Base-by-base conservation (phyloP, 1,284 basidiomycete genomes). In the Ceratobasidium theobromae region DNA sequence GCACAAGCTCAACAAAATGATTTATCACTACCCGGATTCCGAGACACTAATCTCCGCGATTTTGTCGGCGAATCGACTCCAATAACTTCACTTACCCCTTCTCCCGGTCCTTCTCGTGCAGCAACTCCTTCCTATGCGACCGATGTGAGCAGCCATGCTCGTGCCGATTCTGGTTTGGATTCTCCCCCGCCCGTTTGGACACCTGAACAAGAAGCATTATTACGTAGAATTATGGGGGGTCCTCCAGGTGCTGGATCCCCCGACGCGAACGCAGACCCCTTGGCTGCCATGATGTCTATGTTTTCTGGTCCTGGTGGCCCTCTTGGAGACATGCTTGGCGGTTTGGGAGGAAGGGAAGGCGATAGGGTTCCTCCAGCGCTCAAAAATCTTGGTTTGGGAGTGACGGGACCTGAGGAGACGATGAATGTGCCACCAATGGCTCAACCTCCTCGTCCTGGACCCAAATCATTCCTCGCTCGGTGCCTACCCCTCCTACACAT, bases 401-500 rank as follows among this genome's bases (percentile, higher is more conserved):
- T 28, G 27, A 14, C 53, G 18, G 43, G 30, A 9, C 14, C n/a
- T 11, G 18, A 33, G 4, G 25, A n/a, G 2, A 27, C 43, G 21
- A n/a, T 38, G 28, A 18, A 28, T 60, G 30, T 48, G 28, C 30
- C 57, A 3, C n/a, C 21, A 71, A 70, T 25, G 41, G 71, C 5
- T 69, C 74, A 35, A 71, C 18, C 57, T n/a, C 41, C 35, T 53
- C 48, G 72, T 18, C 70, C 75, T 28, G 77, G 77, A 60, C 76
- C 76, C 1, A 72, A 75, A 67, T 80, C 84, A n/a, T 74, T 75
- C 9, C 66, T 85, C 33, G 86, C 86, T 71, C 87, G 83, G 69
- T 72, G 86, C 40, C 75, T 88, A 72, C 87, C 87, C 0, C 70
- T 89, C 64, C 66, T 90, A 16, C 89, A 91, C 72, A 70, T 89